Conservation (phyloP, 805 yeast genomes). For the Lachancea kluyveri region DNA sequence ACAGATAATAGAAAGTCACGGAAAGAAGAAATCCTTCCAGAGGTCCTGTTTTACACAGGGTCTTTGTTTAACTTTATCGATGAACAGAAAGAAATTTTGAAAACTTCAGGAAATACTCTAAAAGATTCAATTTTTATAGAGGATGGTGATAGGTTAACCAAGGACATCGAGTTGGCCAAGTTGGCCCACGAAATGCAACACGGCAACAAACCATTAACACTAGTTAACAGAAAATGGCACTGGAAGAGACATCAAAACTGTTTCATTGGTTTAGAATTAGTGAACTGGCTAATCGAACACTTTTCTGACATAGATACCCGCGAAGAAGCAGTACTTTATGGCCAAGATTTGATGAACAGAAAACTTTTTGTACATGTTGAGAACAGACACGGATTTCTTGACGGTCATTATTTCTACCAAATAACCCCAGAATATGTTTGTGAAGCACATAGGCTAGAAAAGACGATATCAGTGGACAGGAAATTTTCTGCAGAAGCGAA, state of each 20-base stretch:
- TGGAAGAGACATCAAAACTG: conserved; percentile 70
- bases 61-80: conserved; percentile 61
- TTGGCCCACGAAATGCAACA: conserved; percentile 60
- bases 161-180: conserved; percentile 42
- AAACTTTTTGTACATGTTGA: conserved; percentile 79
- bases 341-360: conserved; percentile 66
- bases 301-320: conserved; percentile 74
- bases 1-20: conserved; percentile 27
- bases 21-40: conserved; percentile 54
- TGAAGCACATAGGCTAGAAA: conserved; percentile 12
- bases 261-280: conserved; percentile 81
- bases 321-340: conserved; percentile 79
- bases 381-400: conserved; percentile 73
- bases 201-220: conserved; percentile 52
- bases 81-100: conserved; percentile 41
- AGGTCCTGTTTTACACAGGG: conserved; percentile 83
- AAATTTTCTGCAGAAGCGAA: too few relatives aligned
- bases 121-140: conserved; percentile 32
- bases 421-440: conserved; percentile 49
- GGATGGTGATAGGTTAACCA: conserved; percentile 36
- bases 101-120: conserved; percentile 27
- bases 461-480: neutral
- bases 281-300: conserved; percentile 74
- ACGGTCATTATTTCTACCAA: conserved; percentile 89
- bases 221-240: conserved; percentile 88